phyloP scores from a whole-genome alignment of 768 basidiomycete genomes.

The Suillus plorans region DNA sequence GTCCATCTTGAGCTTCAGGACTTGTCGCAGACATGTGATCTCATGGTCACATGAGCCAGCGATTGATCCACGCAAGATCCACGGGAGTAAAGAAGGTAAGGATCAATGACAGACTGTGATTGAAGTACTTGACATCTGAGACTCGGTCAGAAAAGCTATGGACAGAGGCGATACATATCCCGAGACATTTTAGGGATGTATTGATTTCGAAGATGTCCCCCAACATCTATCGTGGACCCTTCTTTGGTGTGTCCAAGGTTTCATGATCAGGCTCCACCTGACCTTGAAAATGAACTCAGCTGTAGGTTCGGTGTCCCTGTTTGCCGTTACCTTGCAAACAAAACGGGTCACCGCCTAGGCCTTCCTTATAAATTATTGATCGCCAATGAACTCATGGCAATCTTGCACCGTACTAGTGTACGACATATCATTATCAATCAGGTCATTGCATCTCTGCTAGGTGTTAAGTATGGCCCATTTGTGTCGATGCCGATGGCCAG shows the following conservation, averaged over 20 bases:
- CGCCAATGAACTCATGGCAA: not conserved
- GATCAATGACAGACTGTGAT: not conserved
- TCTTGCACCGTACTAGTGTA: not conserved
- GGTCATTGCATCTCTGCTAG: not conserved
- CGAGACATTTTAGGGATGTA: too few relatives aligned
- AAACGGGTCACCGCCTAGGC: not conserved
- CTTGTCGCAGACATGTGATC: constrained; percentile 4
- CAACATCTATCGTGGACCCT: too few relatives aligned
- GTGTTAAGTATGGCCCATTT: not conserved
- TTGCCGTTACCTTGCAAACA: not conserved
- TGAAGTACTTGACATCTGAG: not conserved
- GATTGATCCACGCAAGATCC: not conserved
- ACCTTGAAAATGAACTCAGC: not conserved
- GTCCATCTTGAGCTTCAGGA: constrained; percentile 40
- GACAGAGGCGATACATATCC: too few relatives aligned
- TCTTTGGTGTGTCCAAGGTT: too few relatives aligned
- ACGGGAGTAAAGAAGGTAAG: not conserved
- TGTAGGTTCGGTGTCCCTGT: not conserved
- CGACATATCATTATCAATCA: not conserved
- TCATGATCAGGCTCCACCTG: not conserved
- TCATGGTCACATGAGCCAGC: constrained; percentile 40
- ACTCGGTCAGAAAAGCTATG: too few relatives aligned
- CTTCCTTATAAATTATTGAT: not conserved
- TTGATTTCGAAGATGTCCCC: too few relatives aligned
- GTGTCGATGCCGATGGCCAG: not conserved